Conservation (phyloP, 345 rosid species). For the Populus alba region DNA sequence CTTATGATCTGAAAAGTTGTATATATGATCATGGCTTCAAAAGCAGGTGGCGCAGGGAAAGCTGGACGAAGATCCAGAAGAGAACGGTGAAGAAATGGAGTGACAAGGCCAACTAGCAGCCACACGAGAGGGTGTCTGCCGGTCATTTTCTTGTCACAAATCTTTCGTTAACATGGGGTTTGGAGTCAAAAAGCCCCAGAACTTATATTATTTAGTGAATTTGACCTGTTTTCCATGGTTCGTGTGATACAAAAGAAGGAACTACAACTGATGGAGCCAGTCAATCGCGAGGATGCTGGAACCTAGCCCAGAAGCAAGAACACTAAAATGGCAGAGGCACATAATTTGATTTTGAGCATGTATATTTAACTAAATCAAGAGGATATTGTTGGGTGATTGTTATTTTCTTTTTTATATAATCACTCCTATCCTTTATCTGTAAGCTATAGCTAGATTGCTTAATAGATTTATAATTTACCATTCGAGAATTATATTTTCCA, state of each 20-base stretch:
- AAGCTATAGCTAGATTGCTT: no score
- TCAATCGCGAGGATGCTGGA: slow-evolving; percentile 5
- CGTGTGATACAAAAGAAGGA: no score
- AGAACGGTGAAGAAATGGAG: background rate
- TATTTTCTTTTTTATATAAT: no score
- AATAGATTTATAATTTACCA: no score
- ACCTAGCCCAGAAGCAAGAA: slow-evolving; percentile 18
- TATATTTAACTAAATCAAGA: no score
- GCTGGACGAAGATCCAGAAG: background rate
- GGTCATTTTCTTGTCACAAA: background rate
- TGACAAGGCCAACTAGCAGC: slow-evolving; percentile 1
- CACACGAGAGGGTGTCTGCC: background rate
- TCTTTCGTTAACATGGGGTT: background rate
- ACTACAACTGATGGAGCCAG: background rate
- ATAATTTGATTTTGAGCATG: no score
- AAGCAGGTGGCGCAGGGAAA: slow-evolving; percentile 3
- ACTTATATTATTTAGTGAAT: background rate
- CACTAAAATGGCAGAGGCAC: slow-evolving; percentile 3
- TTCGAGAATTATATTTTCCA: no score
- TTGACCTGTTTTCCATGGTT: no score
- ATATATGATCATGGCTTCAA: slow-evolving; percentile 8
- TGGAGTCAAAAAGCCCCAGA: background rate
- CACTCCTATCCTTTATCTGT: no score
- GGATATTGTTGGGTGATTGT: no score
- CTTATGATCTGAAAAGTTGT: no score